Evolutionary conservation across 371 early-diverging fungal genomes (phyloP), one percentile per base, ranked within the genome.

Genomic region (Cokeromyces recurvatus): DNA sequence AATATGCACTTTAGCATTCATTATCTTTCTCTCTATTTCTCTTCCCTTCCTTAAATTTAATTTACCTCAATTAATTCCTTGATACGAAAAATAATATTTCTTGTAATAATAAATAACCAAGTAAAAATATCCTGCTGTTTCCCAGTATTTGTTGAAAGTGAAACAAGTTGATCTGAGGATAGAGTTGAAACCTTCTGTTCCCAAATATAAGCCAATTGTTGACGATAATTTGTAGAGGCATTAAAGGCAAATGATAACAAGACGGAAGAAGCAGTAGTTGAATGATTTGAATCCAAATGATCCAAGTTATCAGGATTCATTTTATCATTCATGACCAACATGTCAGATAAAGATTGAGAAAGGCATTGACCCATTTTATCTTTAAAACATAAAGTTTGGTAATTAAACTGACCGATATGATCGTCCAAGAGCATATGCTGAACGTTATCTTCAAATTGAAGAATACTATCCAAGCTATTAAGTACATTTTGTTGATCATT

Each of bases 11-110:
- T n/a, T n/a, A n/a, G n/a, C n/a, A n/a, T n/a, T n/a, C n/a, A 8
- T 29, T 29, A 8, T 29, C 11, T 29, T 29, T 29, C 11, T 29
- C 11, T 29, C 11, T 29, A 8, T 29, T 29, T 29, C 11, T 29
- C 11, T 29, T 29, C 11, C 11, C 11, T 29, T 29, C 11, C 11
- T 29, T 29, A 11, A 5, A 5, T 29, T 29, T 11, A 10, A 20
- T 43, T 55, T 71, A 79, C 82, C 62, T 79, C 59, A 17, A 85
- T 79, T 14, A 82, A 58, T 20, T 79, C 84, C 37, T 65, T 67
- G 51, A 86, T 62, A 53, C 72, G 79, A 20, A 67, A 58, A 35
- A 78, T 55, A 32, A 78, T 71, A 51, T 78, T 81, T 38, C 74
- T 48, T 6, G 65, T 44, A n/a, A 75, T 52, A 20, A 68, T 68